These are phyloP conservation scores for Rasamsonia emersonii DNA, from an alignment of 2,329 filamentous ascomycete genomes.

Conservation along the genomic window DNA sequence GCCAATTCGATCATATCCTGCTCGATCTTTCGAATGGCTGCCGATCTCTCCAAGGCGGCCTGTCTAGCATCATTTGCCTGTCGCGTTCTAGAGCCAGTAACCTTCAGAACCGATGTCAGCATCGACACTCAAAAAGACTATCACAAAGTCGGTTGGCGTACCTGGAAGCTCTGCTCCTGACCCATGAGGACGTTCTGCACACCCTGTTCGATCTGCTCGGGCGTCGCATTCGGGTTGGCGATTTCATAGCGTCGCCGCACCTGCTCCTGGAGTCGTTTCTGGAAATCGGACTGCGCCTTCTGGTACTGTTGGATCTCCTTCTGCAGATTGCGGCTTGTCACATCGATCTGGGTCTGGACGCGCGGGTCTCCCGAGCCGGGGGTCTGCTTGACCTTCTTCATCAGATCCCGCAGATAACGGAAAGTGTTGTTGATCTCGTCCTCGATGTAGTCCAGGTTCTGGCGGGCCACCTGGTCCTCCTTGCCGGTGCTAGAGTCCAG, in stretches of 20 bases:
- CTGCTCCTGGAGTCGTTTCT: conserved; percentile 70
- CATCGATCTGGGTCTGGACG: conserved; percentile 72
- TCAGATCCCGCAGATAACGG: conserved; percentile 66
- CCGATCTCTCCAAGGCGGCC: conserved; percentile 72
- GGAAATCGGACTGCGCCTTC: conserved; percentile 68
- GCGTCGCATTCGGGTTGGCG: conserved; percentile 70
- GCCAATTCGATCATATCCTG: conserved; percentile 78
- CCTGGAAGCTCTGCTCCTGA: conserved; percentile 70
- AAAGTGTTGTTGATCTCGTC: conserved; percentile 77
- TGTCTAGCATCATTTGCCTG: conserved; percentile 69
- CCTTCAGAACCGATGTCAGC: conserved; percentile 15
- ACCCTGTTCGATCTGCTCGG: conserved; percentile 67
- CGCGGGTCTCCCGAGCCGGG: conserved; percentile 63
- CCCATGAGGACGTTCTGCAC: conserved; percentile 57
- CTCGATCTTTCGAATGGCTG: conserved; percentile 86
- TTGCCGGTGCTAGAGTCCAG: conserved; percentile 67
- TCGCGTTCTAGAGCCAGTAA: conserved; percentile 49
- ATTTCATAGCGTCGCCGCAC: conserved; percentile 87
- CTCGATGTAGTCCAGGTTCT: conserved; percentile 63
- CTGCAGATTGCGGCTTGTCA: conserved; percentile 71
- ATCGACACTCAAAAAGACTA: too few relatives aligned
- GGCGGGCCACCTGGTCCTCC: conserved; percentile 56
- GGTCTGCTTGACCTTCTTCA: conserved; percentile 74
- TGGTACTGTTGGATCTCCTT: conserved; percentile 75
- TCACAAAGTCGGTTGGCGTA: conserved; percentile 47